These are phyloP conservation scores for Pyricularia sp. DNA, from an alignment of 2,329 filamentous ascomycete genomes.

Conservation along the genomic window DNA sequence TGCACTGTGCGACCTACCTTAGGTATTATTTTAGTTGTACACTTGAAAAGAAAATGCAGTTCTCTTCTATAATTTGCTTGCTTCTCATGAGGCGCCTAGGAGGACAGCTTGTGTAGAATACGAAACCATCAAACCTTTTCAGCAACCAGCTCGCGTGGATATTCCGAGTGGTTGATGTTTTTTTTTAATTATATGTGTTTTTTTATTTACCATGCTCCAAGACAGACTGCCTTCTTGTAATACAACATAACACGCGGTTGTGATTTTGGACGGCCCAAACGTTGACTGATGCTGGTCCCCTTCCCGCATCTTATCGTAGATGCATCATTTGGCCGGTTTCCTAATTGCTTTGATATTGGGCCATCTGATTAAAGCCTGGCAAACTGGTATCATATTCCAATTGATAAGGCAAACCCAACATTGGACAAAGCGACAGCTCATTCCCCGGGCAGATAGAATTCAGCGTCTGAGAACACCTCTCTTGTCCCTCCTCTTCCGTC, in stretches of 20 bases:
- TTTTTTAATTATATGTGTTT: too few relatives aligned
- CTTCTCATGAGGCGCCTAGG: background rate
- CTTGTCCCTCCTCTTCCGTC: conserved; percentile 53
- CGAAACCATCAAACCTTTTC: too few relatives aligned
- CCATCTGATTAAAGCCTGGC: background rate
- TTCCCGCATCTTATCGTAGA: too few relatives aligned
- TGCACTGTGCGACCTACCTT: background rate
- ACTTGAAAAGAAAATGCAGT: background rate
- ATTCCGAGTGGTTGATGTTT: too few relatives aligned
- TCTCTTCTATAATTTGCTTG: background rate
- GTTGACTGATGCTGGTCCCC: too few relatives aligned
- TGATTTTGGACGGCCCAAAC: too few relatives aligned
- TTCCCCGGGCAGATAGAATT: background rate
- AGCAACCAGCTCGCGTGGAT: too few relatives aligned
- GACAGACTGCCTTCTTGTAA: too few relatives aligned
- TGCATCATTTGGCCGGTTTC: background rate
- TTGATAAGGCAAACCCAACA: background rate
- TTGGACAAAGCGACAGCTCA: too few relatives aligned
- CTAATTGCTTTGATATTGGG: background rate
- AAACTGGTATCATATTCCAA: background rate
- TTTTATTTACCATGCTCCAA: too few relatives aligned
- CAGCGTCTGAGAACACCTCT: conserved; percentile 23
- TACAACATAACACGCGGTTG: too few relatives aligned
- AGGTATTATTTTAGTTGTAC: background rate
- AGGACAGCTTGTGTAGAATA: background rate